Conservation (phyloP, 768 basidiomycete species). For the Crassisporium funariophilum region DNA sequence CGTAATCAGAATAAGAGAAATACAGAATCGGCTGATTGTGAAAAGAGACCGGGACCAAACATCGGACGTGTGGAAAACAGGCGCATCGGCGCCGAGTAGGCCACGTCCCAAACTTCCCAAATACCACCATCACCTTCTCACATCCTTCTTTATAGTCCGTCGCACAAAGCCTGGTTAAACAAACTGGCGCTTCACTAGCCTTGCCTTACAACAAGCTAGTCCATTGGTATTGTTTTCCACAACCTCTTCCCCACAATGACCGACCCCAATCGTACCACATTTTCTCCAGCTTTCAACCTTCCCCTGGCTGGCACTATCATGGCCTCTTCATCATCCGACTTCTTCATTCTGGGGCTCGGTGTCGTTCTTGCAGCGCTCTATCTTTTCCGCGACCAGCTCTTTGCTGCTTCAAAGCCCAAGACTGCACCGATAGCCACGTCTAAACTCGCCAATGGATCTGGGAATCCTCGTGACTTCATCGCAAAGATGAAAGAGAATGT, state of each 20-base stretch:
- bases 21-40: neutral
- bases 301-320: slow-evolving; percentile 50
- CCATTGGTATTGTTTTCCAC: slow-evolving; percentile 28
- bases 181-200: slow-evolving; percentile 11
- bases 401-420: slow-evolving; percentile 68
- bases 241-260: slow-evolving; percentile 29
- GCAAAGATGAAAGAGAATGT: slow-evolving; percentile 94
- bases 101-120: slow-evolving; percentile 28
- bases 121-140: slow-evolving; percentile 22
- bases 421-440: slow-evolving; percentile 43
- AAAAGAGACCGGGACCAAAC: slow-evolving; percentile 18
- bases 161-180: slow-evolving; percentile 12
- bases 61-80: slow-evolving; percentile 14
- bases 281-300: slow-evolving; percentile 40
- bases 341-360: slow-evolving; percentile 71
- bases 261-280: slow-evolving; percentile 38
- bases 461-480: slow-evolving; percentile 93
- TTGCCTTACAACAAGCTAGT: slow-evolving; percentile 24
- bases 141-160: slow-evolving; percentile 18
- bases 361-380: slow-evolving; percentile 76
- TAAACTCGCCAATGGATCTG: slow-evolving; percentile 63
- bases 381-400: slow-evolving; percentile 83
- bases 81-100: slow-evolving; percentile 19
- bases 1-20: neutral
- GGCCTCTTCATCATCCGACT: slow-evolving; percentile 67